Evolutionary conservation across 1,284 basidiomycete species (phyloP), one percentile per base, ranked within the genome.

Genomic region (Tilletia indica): DNA sequence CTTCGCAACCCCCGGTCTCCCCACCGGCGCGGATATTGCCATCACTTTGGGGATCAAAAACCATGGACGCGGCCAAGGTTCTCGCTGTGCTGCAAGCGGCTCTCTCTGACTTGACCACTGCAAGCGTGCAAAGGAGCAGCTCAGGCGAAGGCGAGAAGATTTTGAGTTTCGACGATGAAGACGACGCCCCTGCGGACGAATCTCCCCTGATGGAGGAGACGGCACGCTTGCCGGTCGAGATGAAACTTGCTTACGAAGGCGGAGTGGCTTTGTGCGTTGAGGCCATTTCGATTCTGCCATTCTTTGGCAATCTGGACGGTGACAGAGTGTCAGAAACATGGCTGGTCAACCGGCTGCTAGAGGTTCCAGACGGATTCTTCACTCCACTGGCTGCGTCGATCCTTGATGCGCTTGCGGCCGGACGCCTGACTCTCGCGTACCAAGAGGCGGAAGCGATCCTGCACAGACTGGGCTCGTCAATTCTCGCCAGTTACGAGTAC

Each of bases 241-340:
- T 38, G 31, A 25, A 64, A 16, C 14, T n/a, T 16, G 61, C 61
- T 3, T 64, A 39, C 38, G 36, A 34, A 19, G 38, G 19, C 12
- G 61, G 61, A 11, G 61, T 64, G 61, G 31, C 61, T 14, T 9
- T 64, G 21, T 64, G 61, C 14, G 61, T 64, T 5, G 61, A 64
- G 61, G 61, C 61, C 3, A 64, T 64, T 36, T 25, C 61, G 9
- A 85, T 87, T 47, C 87, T 88, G 25, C 89, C 90, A n/a, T 85
- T 89, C 66, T 82, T 92, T 54, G 89, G 89, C 71, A 89, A 89
- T 8, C 79, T 87, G 4, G 87, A 87, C 8, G 87, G 86, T 6
- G 88, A 89, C 73, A 86, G 88, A 0, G 88, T 89, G 16, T 88
- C 89, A 61, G 91, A 93, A 79, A 87, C 87, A 71, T 87, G 89